A percentile compares a stretch with the other conserved stretches of the same genome.
These are phyloP conservation scores for Talaromyces funiculosus DNA, from an alignment of 2,329 filamentous ascomycete species.

Conservation along the genomic window DNA sequence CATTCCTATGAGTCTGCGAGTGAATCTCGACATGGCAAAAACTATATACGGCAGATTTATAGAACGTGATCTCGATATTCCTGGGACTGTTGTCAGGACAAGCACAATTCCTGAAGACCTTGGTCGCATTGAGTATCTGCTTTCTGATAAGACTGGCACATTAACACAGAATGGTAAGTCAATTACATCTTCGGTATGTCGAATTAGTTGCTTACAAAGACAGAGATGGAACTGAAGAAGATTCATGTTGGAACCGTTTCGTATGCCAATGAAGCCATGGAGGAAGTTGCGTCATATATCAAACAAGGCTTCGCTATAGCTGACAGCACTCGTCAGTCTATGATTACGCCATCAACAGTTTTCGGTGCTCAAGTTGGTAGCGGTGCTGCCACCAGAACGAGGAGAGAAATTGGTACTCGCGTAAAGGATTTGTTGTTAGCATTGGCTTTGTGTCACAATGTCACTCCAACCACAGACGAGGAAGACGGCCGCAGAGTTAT, in stretches of 20 bases:
- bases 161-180: slow-evolving; percentile 74
- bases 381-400: slow-evolving; percentile 67
- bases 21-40: slow-evolving; percentile 96
- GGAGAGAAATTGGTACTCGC: slow-evolving; percentile 86
- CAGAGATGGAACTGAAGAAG: slow-evolving; percentile 97
- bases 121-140: slow-evolving; percentile 88
- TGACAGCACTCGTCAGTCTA: slow-evolving; percentile 42
- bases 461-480: slow-evolving; percentile 84
- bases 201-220: slow-evolving; percentile 20
- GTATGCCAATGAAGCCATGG: slow-evolving; percentile 98
- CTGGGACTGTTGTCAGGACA: slow-evolving; percentile 86
- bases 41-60: slow-evolving; percentile 95
- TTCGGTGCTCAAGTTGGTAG: slow-evolving; percentile 55
- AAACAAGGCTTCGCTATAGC: slow-evolving; percentile 66
- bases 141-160: slow-evolving; percentile 98
- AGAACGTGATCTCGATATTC: slow-evolving; percentile 81
- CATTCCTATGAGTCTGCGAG: slow-evolving; percentile 90
- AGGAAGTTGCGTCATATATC: slow-evolving; percentile 84
- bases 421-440: slow-evolving; percentile 91
- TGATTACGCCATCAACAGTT: slow-evolving; percentile 72
- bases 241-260: slow-evolving; percentile 97
- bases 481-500: slow-evolving; percentile 70
- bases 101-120: slow-evolving; percentile 97
- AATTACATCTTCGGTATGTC: not conserved
- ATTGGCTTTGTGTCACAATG: slow-evolving; percentile 91